These are phyloP conservation scores for Cystoderma amianthinum DNA, from an alignment of 768 basidiomycete species.

Conservation along the genomic window DNA sequence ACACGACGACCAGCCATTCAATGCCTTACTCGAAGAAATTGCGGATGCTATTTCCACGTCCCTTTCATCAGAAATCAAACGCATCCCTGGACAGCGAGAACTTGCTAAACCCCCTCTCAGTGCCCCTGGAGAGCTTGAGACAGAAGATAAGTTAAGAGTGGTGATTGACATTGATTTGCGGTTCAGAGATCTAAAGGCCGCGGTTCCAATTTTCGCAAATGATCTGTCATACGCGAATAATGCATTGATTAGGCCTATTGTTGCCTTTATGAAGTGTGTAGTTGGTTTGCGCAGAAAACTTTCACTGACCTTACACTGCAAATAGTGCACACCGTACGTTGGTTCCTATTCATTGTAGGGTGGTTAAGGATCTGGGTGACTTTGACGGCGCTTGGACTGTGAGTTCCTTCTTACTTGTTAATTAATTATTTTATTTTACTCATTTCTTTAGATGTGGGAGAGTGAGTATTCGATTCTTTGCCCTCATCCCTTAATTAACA, in stretches of 20 bases:
- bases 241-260: conserved; percentile 90
- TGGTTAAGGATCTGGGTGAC: conserved; percentile 75
- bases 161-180: conserved; percentile 90
- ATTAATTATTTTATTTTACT: conserved; percentile 7
- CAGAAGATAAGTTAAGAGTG: conserved; percentile 39
- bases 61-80: conserved; percentile 33
- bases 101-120: conserved; percentile 82
- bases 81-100: conserved; percentile 82
- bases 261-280: conserved; percentile 95
- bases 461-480: conserved; percentile 43
- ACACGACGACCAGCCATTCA: conserved; percentile 59
- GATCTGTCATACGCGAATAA: conserved; percentile 90
- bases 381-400: conserved; percentile 98
- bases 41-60: conserved; percentile 81
- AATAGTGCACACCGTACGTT: conserved; percentile 91
- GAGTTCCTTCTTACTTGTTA: conserved; percentile 20
- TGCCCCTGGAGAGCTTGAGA: conserved; percentile 46
- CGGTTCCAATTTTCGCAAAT: conserved; percentile 84
- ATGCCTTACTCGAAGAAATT: conserved; percentile 83
- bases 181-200: conserved; percentile 93
- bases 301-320: too few relatives aligned
- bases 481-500: conserved; percentile 6
- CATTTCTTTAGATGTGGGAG: conserved; percentile 72
- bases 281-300: too few relatives aligned
- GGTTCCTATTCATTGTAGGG: conserved; percentile 87